Conservation (phyloP, 2,329 filamentous ascomycete species). For the Hymenoscyphus linearis region DNA sequence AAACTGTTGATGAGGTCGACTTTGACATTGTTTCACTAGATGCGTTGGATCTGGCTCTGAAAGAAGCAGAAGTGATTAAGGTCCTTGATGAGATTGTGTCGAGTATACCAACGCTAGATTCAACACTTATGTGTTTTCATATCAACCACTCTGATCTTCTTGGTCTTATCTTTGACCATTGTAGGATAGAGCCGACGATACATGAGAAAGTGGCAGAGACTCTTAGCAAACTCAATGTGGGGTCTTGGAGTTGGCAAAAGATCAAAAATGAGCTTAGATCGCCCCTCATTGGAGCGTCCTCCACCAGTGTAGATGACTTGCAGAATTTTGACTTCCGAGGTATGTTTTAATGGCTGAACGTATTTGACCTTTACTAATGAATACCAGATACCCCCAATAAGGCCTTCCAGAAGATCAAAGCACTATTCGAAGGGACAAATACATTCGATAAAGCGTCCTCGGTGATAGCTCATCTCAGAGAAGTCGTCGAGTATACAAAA, state of each 20-base stretch:
- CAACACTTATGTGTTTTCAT: slow-evolving; percentile 77
- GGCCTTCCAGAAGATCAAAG: slow-evolving; percentile 53
- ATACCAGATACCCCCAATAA: slow-evolving; percentile 49
- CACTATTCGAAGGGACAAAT: slow-evolving; percentile 56
- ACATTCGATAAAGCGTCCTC: slow-evolving; percentile 69
- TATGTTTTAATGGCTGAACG: slow-evolving; percentile 32
- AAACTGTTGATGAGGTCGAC: slow-evolving; percentile 81
- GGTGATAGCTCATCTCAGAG: slow-evolving; percentile 73
- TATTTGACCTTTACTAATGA: slow-evolving; percentile 3
- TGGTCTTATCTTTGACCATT: slow-evolving; percentile 84
- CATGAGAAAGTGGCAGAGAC: slow-evolving; percentile 72
- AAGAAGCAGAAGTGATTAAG: slow-evolving; percentile 91
- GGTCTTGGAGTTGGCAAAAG: slow-evolving; percentile 75
- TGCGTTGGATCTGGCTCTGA: slow-evolving; percentile 74
- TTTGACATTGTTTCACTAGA: slow-evolving; percentile 92
- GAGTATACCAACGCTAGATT: slow-evolving; percentile 69
- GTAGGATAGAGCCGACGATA: slow-evolving; percentile 66
- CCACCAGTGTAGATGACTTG: slow-evolving; percentile 86
- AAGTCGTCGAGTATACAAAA: slow-evolving; percentile 71
- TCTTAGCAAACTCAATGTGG: slow-evolving; percentile 81
- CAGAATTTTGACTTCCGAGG: slow-evolving; percentile 86
- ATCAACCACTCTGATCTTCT: slow-evolving; percentile 84
- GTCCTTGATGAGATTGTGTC: slow-evolving; percentile 87
- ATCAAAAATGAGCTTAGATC: slow-evolving; percentile 77
- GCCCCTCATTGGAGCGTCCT: slow-evolving; percentile 74